Base-by-base conservation (phyloP, 2,329 filamentous ascomycete genomes). In the Ascomycota sp. region DNA sequence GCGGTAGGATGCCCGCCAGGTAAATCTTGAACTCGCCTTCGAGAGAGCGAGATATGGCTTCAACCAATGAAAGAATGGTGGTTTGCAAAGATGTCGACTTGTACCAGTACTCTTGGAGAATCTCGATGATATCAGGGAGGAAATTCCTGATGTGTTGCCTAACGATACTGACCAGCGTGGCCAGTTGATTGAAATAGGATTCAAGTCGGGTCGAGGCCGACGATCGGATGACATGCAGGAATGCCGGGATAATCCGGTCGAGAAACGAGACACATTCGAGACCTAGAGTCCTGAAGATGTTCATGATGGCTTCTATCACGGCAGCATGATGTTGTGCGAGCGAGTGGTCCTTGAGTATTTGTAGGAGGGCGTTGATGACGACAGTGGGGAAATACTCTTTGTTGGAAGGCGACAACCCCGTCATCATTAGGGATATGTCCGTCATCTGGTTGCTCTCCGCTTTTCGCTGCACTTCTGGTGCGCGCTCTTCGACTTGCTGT, bases 21-120 rank as follows among this genome's bases (percentile, higher is more conserved):
- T 93, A 93, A 30, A 92, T 78, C 53, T 95, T 92, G 62, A 99
- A 99, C 50, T 99, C 89, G 41, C 89, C 89, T 47, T 98, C 89
- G 1, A 99, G 60, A 0, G 89, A 92, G 38, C 80, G 73, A 4
- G 89, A 82, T 37, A 98, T 92, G 1, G 86, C 81, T 53, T 99
- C 89, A 7, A 98, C 78, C 24, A 99, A 64, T 1, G 78, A 78
- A 34, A 99, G 58, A 36, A 98, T 93, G 0, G 91, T 98, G 0
- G 76, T 75, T 53, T 95, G 89, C 3, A 95, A 63, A 26, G 78
- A 74, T 9, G 76, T 66, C 6, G 77, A 79, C 26, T 68, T 68
- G 44, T 81, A 71, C 89, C 89, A 99, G 53, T 82, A 93, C 39
- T 92, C 80, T 46, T 82, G 74, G 12, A 95, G 68, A 1, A 89